Evolutionary conservation across 306 rosid genomes (phyloP).

Genomic region (Aeschynomene evenia): DNA sequence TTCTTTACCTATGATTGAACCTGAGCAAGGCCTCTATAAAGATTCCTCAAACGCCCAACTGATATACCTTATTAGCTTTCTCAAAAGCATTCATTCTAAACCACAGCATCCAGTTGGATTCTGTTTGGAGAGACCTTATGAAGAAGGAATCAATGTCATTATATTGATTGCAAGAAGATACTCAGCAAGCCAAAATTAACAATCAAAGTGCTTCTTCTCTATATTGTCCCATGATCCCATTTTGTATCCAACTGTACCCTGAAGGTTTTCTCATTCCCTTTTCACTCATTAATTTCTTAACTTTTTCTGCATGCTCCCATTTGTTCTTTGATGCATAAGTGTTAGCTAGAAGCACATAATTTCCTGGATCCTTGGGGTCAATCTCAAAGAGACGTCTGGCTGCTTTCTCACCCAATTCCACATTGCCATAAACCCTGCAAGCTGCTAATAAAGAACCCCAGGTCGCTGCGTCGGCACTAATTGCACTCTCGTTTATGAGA

Average conservation of each 20-base stretch:
- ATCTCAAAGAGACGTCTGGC: conserved; percentile 57
- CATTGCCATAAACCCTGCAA: conserved; percentile 63
- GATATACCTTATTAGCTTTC: conserved; percentile 51
- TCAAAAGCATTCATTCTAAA: background rate
- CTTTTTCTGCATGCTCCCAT: conserved; percentile 63
- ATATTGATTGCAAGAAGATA: background rate
- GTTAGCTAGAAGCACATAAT: conserved; percentile 67
- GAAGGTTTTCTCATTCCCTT: conserved; percentile 51
- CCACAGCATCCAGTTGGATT: background rate
- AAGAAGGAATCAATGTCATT: background rate
- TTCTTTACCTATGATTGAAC: conserved; percentile 64
- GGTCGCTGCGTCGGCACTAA: conserved; percentile 49
- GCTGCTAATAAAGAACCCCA: conserved; percentile 78
- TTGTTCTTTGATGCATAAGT: conserved; percentile 56
- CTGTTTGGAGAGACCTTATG: background rate
- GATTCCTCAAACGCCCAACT: conserved; percentile 62
- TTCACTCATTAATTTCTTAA: conserved; percentile 51
- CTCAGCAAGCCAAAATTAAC: background rate
- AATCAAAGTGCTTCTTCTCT: conserved; percentile 3
- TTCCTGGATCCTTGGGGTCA: conserved; percentile 58
- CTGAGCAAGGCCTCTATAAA: conserved; percentile 73
- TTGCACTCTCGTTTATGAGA: conserved; percentile 42
- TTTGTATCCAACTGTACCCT: conserved; percentile 59
- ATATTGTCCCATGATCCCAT: background rate
- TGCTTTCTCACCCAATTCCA: conserved; percentile 62